Base-by-base conservation (phyloP, 306 rosid genomes). In the Prunus persica region DNA sequence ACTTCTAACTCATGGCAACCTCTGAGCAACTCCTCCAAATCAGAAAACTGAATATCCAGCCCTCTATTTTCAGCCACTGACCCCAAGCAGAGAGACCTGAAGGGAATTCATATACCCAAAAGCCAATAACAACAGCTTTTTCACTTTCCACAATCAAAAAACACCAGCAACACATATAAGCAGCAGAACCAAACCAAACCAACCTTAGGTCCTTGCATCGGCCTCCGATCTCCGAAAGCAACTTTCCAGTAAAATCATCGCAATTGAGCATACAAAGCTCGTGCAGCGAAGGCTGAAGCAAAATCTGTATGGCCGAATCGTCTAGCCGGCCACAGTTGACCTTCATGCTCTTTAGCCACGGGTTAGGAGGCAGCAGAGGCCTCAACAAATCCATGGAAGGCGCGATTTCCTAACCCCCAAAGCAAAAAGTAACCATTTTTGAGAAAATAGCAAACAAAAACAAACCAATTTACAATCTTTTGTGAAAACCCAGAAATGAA, bases 1-100 rank as follows among this genome's bases (percentile, higher is more conserved):
- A 95, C 97, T 89, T 95, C 96, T 83, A 95, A 91, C 11, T 77
- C 89, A 69, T 87, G 67, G 88, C 97, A 95, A 80, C 98, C 96
- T 68, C 70, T 24, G 64, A 95, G 97, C 74, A 95, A 89, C 79
- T 90, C 97, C 82, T 90, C 90, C 84, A 95, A 86, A 89, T 95
- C 97, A 60, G 93, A 81, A 69, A 85, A 83, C 73, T 95, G 92
- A 89, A 95, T 84, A 1, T 89, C 73, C 85, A 91, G 93, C 82
- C 92, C 95, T 88, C 91, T 82, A 45, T 85, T 90, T 63, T 87
- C 96, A 0, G 97, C 97, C 32, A 95, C 93, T 3, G 97, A 95
- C 22, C 97, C 93, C 92, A 95, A 84, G 82, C 86, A 92, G 76
- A 95, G 97, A 79, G 91, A 89, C 92, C 96, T 90, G 88, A 76